phyloP scores from a whole-genome alignment of 2,329 filamentous ascomycete species.

The Lachnum nothofagi region DNA sequence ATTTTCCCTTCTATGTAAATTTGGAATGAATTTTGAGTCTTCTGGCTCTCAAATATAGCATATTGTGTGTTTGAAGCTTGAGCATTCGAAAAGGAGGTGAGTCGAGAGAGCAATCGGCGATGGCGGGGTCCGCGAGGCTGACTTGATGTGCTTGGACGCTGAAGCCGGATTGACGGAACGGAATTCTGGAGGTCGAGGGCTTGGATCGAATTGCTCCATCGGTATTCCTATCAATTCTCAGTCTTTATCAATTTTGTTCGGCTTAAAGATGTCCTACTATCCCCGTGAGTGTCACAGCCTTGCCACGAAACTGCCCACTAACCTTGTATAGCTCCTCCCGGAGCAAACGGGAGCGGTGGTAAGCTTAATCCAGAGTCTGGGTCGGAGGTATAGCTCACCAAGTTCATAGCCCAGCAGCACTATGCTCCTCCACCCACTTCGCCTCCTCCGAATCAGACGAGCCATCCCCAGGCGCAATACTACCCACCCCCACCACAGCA shows the following conservation, averaged over 20 bases:
- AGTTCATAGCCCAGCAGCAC: constrained; percentile 23
- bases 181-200: neutral
- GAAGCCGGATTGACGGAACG: neutral
- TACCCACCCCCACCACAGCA: constrained; percentile 34
- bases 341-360: constrained; percentile 26
- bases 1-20: neutral
- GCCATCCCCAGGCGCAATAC: constrained; percentile 19
- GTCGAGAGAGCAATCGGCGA: neutral
- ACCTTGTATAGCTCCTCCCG: constrained; percentile 28
- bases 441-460: constrained; percentile 28
- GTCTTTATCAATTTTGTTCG: neutral
- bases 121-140: constrained; percentile 13
- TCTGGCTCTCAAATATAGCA: neutral
- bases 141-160: neutral
- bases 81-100: too few relatives aligned
- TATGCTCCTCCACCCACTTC: constrained; percentile 30
- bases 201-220: constrained; percentile 11
- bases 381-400: constrained; percentile 4
- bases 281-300: constrained; percentile 30
- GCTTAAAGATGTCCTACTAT: constrained; percentile 29
- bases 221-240: neutral
- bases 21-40: neutral
- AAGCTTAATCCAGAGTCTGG: constrained; percentile 1
- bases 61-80: neutral
- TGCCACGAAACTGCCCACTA: constrained; percentile 13